Base-by-base conservation (phyloP, 202 grass and related monocot species). In the Schoenoplectus triqueter region DNA sequence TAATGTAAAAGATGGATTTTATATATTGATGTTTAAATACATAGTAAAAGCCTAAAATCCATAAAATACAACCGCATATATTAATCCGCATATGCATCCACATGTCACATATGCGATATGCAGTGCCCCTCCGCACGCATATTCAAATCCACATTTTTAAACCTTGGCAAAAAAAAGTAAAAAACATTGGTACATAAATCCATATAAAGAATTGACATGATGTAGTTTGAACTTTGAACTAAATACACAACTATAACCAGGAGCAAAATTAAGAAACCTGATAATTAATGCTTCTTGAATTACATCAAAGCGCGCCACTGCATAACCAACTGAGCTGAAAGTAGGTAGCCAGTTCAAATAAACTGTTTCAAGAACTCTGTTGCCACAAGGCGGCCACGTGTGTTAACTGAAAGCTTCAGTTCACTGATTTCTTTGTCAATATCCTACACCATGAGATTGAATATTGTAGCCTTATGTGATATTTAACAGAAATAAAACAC, bases 391-490 rank as follows among this genome's bases (percentile, higher is more conserved):
- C 89, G 90, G 5, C 92, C 95, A 73, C 95, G 93, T 49, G 95
- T 98, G 54, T 98, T 98, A 54, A 98, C 95, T 0, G 91, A 95
- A 50, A 95, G 91, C 84, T 95, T 98, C 57, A 98, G 20, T 81
- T 98, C 92, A 18, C 95, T 93, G 85, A 95, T 98, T 89, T 98
- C 95, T 90, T 93, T 98, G 87, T 98, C 92, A 50, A 98, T 98
- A 63, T 98, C 95, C 95, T 98, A 49, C 68, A 65, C 18, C 67
- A 46, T 82, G 54, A 68, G 80, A 67, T 82, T 3, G 10, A 50
- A 21, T 6, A 10, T 80, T 64, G 31, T 63, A 44, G 8, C 2
- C 4, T 80, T 10, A 22, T 51, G 70, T 0, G 48, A 51, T 11
- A 60, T 10, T 17, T 60, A 60, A 77, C 0, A 10, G 40, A 39